Percentiles rank a stretch among this genome's conserved stretches.
Conservation (phyloP, 177 flowering plant species). For the Tripterygium wilfordii region DNA sequence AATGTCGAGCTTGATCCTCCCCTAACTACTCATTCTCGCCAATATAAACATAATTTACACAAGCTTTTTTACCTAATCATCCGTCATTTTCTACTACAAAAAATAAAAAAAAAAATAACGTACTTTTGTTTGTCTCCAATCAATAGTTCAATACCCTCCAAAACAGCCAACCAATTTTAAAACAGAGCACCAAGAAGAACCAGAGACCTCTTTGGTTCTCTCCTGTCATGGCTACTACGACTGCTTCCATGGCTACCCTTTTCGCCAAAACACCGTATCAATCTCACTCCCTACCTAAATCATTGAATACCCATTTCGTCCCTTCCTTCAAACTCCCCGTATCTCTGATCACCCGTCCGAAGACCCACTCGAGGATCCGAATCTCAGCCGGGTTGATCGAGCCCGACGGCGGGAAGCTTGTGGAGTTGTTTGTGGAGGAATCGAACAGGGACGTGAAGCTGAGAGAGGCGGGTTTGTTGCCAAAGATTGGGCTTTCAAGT, state of each 20-base stretch:
- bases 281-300: conserved; percentile 18
- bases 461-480: conserved; percentile 44
- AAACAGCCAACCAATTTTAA: no score
- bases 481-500: conserved; percentile 46
- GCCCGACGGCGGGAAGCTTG: conserved; percentile 86
- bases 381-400: conserved; percentile 60
- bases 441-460: conserved; percentile 30
- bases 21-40: conserved; percentile 1
- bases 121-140: no score
- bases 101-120: no score
- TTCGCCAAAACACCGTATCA: conserved; percentile 31
- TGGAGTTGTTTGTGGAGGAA: conserved; percentile 57
- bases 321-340: conserved; percentile 11
- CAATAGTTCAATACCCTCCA: no score
- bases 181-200: no score
- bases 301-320: conserved; percentile 29
- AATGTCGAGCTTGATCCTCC: conserved; percentile 65
- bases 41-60: no score
- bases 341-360: no score
- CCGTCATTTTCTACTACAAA: no score
- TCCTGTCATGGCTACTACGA: conserved; percentile 65
- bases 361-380: conserved; percentile 14
- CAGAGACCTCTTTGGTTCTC: no score
- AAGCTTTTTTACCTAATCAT: no score
- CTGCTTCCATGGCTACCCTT: conserved; percentile 44